Conservation (phyloP, 148 eudicot species). For the Amaranthus palmeri region DNA sequence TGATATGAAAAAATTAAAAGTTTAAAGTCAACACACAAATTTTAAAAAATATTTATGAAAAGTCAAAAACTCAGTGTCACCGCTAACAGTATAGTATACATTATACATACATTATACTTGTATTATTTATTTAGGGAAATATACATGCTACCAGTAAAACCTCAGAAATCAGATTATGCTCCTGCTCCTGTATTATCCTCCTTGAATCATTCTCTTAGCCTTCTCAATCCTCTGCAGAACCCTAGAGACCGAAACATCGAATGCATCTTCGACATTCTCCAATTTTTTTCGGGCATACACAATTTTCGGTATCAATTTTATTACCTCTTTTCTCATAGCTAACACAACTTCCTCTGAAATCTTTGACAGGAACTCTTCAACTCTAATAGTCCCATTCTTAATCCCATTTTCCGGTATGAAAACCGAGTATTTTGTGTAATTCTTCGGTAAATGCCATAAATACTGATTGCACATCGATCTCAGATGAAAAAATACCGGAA, state of each 20-base stretch:
- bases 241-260: conserved; percentile 29
- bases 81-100: no score
- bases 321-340: conserved; percentile 34
- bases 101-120: no score
- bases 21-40: no score
- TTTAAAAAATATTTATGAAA: no score
- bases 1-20: no score
- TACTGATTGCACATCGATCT: conserved; percentile 38
- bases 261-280: conserved; percentile 31
- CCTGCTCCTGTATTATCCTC: conserved; percentile 6
- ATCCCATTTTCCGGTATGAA: conserved; percentile 26
- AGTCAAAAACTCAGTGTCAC: no score
- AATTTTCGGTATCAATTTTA: conserved; percentile 33
- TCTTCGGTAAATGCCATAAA: conserved; percentile 42
- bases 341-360: conserved; percentile 14
- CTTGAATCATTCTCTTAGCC: conserved; percentile 12
- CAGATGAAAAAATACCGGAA: conserved; percentile 40
- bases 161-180: no score
- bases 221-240: conserved; percentile 23
- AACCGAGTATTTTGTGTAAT: conserved; percentile 36
- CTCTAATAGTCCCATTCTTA: conserved; percentile 15
- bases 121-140: no score
- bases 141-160: no score
- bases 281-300: conserved; percentile 25
- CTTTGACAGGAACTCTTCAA: conserved; percentile 21